phyloP scores from a whole-genome alignment of 441 rosid genomes.

The Raphanus hybrid region DNA sequence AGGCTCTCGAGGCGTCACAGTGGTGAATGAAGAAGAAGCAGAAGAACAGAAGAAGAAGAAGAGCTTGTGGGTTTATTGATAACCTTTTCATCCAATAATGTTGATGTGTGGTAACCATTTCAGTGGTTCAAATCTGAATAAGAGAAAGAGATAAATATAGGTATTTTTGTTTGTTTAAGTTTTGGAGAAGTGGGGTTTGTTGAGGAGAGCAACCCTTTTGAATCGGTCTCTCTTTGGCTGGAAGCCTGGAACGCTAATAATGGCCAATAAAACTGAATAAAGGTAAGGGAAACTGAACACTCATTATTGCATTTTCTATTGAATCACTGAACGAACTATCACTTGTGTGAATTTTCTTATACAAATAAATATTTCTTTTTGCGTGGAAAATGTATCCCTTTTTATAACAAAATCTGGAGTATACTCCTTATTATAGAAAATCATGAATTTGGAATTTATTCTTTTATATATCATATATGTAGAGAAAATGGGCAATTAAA shows the following conservation, averaged over 20 bases:
- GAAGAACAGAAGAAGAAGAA: constrained; percentile 40
- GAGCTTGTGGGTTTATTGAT: constrained; percentile 26
- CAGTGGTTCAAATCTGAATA: constrained; percentile 2
- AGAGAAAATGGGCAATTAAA: too few relatives aligned
- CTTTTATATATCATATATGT: constrained; percentile 13
- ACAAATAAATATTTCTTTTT: constrained; percentile 18
- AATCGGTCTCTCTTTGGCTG: constrained; percentile 38
- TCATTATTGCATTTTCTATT: constrained; percentile 18
- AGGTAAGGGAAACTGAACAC: constrained; percentile 24
- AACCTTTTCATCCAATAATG: constrained; percentile 29
- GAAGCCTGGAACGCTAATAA: constrained; percentile 26
- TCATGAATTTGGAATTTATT: constrained; percentile 34
- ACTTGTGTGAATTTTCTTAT: background rate
- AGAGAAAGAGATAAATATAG: constrained; percentile 22
- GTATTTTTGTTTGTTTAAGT: constrained; percentile 24
- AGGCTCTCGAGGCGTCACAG: constrained; percentile 62
- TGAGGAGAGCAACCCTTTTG: constrained; percentile 38
- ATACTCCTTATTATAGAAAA: constrained; percentile 16
- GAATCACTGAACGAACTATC: constrained; percentile 8
- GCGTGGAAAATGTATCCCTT: constrained; percentile 11
- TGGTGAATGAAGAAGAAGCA: constrained; percentile 45
- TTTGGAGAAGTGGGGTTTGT: constrained; percentile 22
- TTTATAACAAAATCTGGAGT: background rate
- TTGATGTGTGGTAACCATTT: constrained; percentile 36
- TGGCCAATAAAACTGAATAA: constrained; percentile 28